Percentiles rank a stretch among this genome's conserved stretches.
phyloP scores from a whole-genome alignment of 352 stramenopile species.

The Phytophthora constricta region DNA sequence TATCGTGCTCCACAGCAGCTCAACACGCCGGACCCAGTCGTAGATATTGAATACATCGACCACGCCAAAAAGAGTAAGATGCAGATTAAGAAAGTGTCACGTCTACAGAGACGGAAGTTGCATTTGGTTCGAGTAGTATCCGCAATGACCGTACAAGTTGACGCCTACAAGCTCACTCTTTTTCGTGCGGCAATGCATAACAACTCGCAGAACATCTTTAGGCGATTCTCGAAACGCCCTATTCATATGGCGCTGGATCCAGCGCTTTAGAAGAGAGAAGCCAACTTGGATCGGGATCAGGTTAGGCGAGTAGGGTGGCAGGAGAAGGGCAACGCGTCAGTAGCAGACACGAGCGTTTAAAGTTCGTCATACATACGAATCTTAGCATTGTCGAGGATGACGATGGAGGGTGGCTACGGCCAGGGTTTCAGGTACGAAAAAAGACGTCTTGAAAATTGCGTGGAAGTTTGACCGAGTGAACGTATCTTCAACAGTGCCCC shows the following conservation, averaged over 20 bases:
- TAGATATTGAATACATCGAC: conserved; percentile 12
- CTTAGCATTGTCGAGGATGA: conserved; percentile 32
- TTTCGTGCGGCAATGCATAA: conserved; percentile 5
- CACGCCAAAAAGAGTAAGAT: neutral
- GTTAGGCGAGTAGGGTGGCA: conserved; percentile 22
- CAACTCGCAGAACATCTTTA: conserved; percentile 4
- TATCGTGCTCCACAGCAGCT: conserved; percentile 8
- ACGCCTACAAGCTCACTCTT: conserved; percentile 1
- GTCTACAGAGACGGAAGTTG: neutral
- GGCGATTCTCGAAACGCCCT: conserved; percentile 16
- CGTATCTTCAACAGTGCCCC: conserved; percentile 18
- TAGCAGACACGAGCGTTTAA: conserved; percentile 4
- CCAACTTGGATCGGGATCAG: conserved; percentile 22
- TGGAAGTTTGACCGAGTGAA: conserved; percentile 32
- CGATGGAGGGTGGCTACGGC: conserved; percentile 27
- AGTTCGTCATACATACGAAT: conserved; percentile 31
- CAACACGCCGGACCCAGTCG: neutral
- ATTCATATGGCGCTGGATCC: conserved; percentile 10
- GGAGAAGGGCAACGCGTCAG: conserved; percentile 13
- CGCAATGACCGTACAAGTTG: conserved; percentile 15
- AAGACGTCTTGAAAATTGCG: conserved; percentile 9
- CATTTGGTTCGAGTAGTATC: conserved; percentile 14
- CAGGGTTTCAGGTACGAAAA: conserved; percentile 23
- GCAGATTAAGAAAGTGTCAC: neutral
- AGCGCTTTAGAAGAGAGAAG: conserved; percentile 22